Evolutionary conservation across 164 flowering plant genomes (phyloP).

Genomic region (Vitis rotundifolia): DNA sequence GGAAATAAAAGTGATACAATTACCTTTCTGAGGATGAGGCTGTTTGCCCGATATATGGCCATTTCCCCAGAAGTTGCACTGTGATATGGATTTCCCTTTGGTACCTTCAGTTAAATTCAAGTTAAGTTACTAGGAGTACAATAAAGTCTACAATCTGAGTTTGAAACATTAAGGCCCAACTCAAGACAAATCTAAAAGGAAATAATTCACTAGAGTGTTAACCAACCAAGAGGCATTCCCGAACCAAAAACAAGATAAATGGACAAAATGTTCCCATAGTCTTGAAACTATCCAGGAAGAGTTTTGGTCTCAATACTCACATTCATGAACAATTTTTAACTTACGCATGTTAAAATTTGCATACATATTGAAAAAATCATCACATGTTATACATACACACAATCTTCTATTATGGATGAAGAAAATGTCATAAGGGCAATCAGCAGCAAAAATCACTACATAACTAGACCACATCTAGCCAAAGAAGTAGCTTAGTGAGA

Average conservation of each 20-base stretch:
- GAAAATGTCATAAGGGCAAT: too few species aligned
- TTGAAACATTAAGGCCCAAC: neutral
- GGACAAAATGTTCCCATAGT: too few species aligned
- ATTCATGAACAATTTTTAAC: too few species aligned
- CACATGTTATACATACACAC: too few species aligned
- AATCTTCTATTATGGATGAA: too few species aligned
- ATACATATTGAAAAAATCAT: too few species aligned
- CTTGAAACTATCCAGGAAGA: too few species aligned
- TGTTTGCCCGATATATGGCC: conserved; percentile 84
- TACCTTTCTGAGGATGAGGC: conserved; percentile 86
- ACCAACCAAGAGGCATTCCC: neutral
- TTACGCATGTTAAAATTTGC: too few species aligned
- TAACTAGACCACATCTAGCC: too few species aligned
- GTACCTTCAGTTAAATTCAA: conserved; percentile 56
- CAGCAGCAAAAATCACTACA: too few species aligned
- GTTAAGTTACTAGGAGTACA: conserved; percentile 4
- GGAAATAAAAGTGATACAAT: neutral
- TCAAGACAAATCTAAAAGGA: neutral
- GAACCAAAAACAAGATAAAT: neutral
- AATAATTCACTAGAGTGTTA: neutral
- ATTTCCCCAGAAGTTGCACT: conserved; percentile 98
- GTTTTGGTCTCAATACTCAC: too few species aligned
- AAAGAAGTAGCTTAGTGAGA: too few species aligned
- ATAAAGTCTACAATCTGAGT: neutral
- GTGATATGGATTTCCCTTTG: conserved; percentile 96